Conservation (phyloP, 1,139 yeast genomes). For the Blastobotrys proliferans region DNA sequence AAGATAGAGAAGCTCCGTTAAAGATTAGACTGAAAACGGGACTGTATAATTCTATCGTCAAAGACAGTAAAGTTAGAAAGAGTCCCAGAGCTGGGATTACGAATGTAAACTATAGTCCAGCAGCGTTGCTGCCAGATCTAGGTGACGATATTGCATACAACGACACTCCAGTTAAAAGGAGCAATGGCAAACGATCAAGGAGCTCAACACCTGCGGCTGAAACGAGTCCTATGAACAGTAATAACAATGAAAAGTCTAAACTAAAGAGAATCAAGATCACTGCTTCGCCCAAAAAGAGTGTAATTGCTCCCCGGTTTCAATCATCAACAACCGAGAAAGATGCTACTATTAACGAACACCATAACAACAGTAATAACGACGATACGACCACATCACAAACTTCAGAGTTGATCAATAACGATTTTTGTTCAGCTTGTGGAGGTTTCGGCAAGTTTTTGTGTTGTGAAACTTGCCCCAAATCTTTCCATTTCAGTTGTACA, state of each 20-base stretch:
- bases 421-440: slow-evolving; percentile 83
- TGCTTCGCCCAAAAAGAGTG: no score
- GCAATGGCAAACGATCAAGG: slow-evolving; percentile 5
- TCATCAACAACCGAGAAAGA: neutral
- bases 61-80: slow-evolving; percentile 13
- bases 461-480: slow-evolving; percentile 88
- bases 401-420: slow-evolving; percentile 53
- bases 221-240: neutral
- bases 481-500: slow-evolving; percentile 88
- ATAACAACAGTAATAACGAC: slow-evolving; percentile 1
- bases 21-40: slow-evolving; percentile 37
- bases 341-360: neutral
- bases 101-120: slow-evolving; percentile 5
- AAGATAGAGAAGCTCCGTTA: no score
- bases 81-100: slow-evolving; percentile 1
- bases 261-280: slow-evolving; percentile 8
- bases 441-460: slow-evolving; percentile 86
- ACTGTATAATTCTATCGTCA: slow-evolving; percentile 32
- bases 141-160: neutral
- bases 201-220: slow-evolving; percentile 4
- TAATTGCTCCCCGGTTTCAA: neutral
- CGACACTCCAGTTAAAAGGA: neutral
- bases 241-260: neutral
- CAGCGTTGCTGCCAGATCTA: slow-evolving; percentile 1
- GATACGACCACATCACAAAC: neutral